Evolutionary conservation across 306 rosid genomes (phyloP), one percentile per base, ranked within the genome.

Genomic region (Senna siamea): DNA sequence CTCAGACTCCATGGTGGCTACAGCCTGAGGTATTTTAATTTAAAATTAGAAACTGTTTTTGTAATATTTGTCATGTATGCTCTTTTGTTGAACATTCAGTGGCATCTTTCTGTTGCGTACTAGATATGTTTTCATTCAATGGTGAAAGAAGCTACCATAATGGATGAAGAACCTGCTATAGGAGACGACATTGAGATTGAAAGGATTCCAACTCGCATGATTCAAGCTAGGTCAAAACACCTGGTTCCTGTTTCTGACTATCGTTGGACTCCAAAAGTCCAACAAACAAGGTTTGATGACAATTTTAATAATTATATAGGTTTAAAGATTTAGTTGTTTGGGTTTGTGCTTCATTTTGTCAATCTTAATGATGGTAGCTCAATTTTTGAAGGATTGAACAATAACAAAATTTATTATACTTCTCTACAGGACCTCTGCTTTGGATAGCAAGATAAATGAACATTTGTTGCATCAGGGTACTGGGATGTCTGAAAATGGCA

Each of bases 161-260:
- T 81, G 80, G 86, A 82, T 78, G 87, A 68, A 80, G 85, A 62
- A 68, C 84, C 71, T 65, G 65, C 73, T 73, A 76, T 76, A 1
- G 89, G 78, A 47, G 97, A 97, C 18, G 99, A 92, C 82, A 59
- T 83, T 38, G 98, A 92, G 85, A 83, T 92, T 1, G 99, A 95
- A 83, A 87, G 87, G 75, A 83, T 92, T 47, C 86, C 89, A 5
- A 87, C 96, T 52, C 78, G 79, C 71, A 85, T 73, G 82, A 76
- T 90, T 70, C 92, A 90, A 85, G 92, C 92, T 62, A 84, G 98
- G 79, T 78, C 97, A 34, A 95, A 87, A 80, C 77, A 79, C 83
- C 80, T 92, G 74, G 79, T 95, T 83, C 99, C 99, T 6, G 83
- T 90, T 79, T 86, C 80, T 68, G 91, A 94, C 83, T 79, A 84